Evolutionary conservation across 78 protist species (phyloP).

Genomic region (Guillardia theta): DNA sequence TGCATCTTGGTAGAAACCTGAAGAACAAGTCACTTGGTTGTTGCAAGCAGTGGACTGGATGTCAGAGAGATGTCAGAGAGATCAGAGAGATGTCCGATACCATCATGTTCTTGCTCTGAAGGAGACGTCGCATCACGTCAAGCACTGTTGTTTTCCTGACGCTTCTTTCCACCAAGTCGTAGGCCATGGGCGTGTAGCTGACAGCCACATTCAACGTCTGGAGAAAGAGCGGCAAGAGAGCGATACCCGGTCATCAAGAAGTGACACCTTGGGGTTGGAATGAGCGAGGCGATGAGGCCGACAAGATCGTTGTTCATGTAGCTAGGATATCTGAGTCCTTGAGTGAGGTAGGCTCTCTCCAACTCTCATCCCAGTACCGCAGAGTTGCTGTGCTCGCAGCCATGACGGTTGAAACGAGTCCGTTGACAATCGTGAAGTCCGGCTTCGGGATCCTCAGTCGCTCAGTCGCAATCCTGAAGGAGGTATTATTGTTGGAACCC

Average conservation of each 20-base stretch:
- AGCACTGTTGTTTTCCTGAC: constrained; percentile 97
- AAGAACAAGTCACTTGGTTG: no score
- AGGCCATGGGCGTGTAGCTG: constrained; percentile 45
- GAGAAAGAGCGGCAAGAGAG: not conserved
- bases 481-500: not conserved
- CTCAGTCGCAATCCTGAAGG: constrained; percentile 84
- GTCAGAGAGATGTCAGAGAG: no score
- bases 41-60: no score
- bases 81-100: no score
- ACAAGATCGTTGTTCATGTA: constrained; percentile 97
- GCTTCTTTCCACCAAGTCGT: not conserved
- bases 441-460: constrained; percentile 83
- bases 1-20: not conserved
- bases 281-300: constrained; percentile 94
- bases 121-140: constrained; percentile 98
- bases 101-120: constrained; percentile 95
- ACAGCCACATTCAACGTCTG: not conserved
- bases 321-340: constrained; percentile 91
- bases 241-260: constrained; percentile 96
- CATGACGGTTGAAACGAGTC: constrained; percentile 93
- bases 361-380: no score
- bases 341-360: no score
- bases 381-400: constrained; percentile 95
- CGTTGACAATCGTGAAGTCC: constrained; percentile 45
- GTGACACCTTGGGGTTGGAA: constrained; percentile 99